phyloP scores from a whole-genome alignment of 768 basidiomycete species.

The Leccinum disarticulatum region DNA sequence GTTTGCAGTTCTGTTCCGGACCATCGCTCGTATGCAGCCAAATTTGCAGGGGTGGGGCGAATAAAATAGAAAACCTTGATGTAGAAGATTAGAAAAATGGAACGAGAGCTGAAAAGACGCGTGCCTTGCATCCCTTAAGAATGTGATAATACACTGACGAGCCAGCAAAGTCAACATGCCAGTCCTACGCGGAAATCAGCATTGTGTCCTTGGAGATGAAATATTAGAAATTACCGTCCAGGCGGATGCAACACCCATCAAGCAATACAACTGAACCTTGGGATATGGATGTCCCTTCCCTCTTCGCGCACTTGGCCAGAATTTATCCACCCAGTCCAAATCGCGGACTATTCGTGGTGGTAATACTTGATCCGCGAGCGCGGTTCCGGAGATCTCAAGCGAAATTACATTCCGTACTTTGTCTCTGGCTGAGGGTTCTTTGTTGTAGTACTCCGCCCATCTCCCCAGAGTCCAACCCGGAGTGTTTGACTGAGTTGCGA shows the following conservation, averaged over 20 bases:
- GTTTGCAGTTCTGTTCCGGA: conserved; percentile 90
- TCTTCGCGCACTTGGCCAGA: conserved; percentile 83
- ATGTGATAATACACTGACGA: conserved; percentile 98
- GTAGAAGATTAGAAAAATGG: neutral
- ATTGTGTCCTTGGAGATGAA: neutral
- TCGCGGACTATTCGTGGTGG: conserved; percentile 86
- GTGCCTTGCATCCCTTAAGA: conserved; percentile 78
- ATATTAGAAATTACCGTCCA: conserved; percentile 76
- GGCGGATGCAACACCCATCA: conserved; percentile 92
- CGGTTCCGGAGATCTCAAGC: conserved; percentile 86
- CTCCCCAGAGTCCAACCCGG: conserved; percentile 87
- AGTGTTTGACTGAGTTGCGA: conserved; percentile 81
- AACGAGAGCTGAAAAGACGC: conserved; percentile 5
- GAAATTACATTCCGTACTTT: conserved; percentile 96
- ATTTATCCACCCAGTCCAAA: conserved; percentile 95
- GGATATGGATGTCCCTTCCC: conserved; percentile 77
- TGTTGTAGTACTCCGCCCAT: conserved; percentile 87
- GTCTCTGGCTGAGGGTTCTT: conserved; percentile 66
- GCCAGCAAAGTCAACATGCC: conserved; percentile 98
- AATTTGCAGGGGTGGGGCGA: conserved; percentile 79
- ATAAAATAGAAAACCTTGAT: conserved; percentile 93
- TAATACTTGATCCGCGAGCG: conserved; percentile 71
- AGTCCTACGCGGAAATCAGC: conserved; percentile 58
- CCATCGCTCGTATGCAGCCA: conserved; percentile 91
- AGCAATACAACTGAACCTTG: conserved; percentile 93